Evolutionary conservation across 176 grass and related monocot genomes (phyloP), one percentile per base, ranked within the genome.

Genomic region (Elymus sibiricus): DNA sequence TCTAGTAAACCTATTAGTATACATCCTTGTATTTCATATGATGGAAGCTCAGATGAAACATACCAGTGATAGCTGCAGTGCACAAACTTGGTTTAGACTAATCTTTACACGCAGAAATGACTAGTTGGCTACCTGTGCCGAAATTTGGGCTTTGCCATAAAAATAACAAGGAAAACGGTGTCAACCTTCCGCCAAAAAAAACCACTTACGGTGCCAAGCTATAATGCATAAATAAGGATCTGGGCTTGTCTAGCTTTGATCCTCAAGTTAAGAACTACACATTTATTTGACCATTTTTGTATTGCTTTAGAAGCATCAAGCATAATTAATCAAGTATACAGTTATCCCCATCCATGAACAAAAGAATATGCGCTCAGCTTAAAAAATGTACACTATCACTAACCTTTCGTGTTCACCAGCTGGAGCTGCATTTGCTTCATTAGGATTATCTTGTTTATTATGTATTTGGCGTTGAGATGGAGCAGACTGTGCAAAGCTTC

Each of bases 331-430:
- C 49, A 62, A 64, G 25, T 49, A 16, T 53, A 58, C 19, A 25
- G 13, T 44, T 61, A 38, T 70, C 69, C 55, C 29, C 16, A 40
- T 79, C 31, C 4, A 62, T 34, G 82, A 78, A 74, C 71, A 86
- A 34, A 43, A 77, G 34, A 86, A 78, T 77, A 70, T 25, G 13
- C 69, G 22, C 12, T 82, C 25, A 53, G 27, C 6, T 16, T 43
- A 53, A 73, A 43, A 68, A 24, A 51, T 47, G 13, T 25, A 74
- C 21, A 85, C 21, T 27, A 61, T 43, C 53, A 91, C 85, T 63
- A 84, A 91, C 85, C 89, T 85, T 84, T 84, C 59, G 24, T 88
- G 38, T 27, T 40, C 70, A 64, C 83, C 75, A 53, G 43, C 79
- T 86, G 66, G 79, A 88, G 75, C 34, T 31, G 40, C 15, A 66